Evolutionary conservation across 1,284 basidiomycete genomes (phyloP).

Genomic region (Pascua guehoae): DNA sequence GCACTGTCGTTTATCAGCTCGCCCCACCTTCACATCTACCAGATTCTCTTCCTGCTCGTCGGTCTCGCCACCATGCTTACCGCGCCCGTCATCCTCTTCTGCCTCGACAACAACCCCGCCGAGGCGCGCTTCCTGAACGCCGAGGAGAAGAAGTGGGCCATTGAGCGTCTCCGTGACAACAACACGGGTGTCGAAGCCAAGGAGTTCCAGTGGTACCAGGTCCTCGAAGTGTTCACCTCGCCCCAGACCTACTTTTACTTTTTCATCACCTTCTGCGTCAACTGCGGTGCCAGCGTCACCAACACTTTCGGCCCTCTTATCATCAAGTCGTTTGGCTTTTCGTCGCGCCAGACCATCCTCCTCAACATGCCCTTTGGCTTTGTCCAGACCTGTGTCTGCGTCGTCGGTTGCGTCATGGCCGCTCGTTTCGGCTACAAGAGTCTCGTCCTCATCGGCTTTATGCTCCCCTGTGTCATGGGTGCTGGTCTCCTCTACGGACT

Average conservation of each 20-base stretch:
- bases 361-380: slow-evolving; percentile 45
- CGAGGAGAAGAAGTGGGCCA: slow-evolving; percentile 36
- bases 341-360: slow-evolving; percentile 30
- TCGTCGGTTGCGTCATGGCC: slow-evolving; percentile 21
- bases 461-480: slow-evolving; percentile 36
- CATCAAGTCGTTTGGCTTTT: slow-evolving; percentile 39
- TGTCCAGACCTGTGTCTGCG: slow-evolving; percentile 25
- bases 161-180: slow-evolving; percentile 47
- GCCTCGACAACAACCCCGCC: slow-evolving; percentile 40
- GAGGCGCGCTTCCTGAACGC: slow-evolving; percentile 38
- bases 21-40: slow-evolving; percentile 25
- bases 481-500: slow-evolving; percentile 35
- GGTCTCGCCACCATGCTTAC: slow-evolving; percentile 46
- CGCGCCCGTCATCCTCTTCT: slow-evolving; percentile 34
- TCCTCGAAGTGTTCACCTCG: slow-evolving; percentile 34
- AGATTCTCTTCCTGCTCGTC: slow-evolving; percentile 42
- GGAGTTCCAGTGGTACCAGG: slow-evolving; percentile 41
- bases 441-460: slow-evolving; percentile 25
- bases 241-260: slow-evolving; percentile 33
- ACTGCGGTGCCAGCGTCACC: slow-evolving; percentile 27
- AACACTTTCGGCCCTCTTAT: slow-evolving; percentile 44
- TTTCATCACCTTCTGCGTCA: slow-evolving; percentile 29
- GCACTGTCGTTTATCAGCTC: slow-evolving; percentile 25
- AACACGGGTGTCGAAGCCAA: slow-evolving; percentile 35
- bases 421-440: slow-evolving; percentile 27